phyloP scores from a whole-genome alignment of 805 yeast species.

The Pichia eremophila region DNA sequence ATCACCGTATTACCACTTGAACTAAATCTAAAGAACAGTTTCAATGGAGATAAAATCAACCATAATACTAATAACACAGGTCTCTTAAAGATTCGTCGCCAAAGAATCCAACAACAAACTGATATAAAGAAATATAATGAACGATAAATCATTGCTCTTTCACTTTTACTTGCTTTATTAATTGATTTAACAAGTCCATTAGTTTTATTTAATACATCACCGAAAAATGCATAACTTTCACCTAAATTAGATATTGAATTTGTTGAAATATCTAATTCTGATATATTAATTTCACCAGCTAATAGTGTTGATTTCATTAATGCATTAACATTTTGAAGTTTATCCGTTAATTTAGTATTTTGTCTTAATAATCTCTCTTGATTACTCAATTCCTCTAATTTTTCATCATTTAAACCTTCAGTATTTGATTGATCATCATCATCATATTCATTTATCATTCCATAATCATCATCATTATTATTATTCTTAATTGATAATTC shows the following conservation, averaged over 20 bases:
- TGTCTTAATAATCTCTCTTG: constrained; percentile 37
- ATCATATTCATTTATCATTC: background rate
- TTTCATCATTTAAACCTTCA: constrained; percentile 17
- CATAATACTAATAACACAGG: constrained; percentile 38
- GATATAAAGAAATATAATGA: constrained; percentile 36
- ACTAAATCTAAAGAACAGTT: constrained; percentile 5
- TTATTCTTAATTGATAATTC: constrained; percentile 1
- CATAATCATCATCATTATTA: background rate
- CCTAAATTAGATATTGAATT: constrained; percentile 32
- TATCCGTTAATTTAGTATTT: constrained; percentile 37
- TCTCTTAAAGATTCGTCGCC: constrained; percentile 37
- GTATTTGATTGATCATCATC: background rate
- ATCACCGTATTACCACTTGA: background rate
- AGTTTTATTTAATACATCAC: constrained; percentile 32
- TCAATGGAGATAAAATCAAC: constrained; percentile 27
- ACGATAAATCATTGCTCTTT: constrained; percentile 38
- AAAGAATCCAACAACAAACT: constrained; percentile 41
- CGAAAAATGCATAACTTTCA: constrained; percentile 33
- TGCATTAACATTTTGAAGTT: constrained; percentile 39
- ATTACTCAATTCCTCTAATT: constrained; percentile 20
- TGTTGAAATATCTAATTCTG: constrained; percentile 38
- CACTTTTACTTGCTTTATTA: constrained; percentile 42
- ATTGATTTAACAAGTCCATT: constrained; percentile 39
- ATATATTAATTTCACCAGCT: constrained; percentile 42
- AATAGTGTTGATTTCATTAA: constrained; percentile 39